These are phyloP conservation scores for Emericellopsis atlantica DNA, from an alignment of 2,329 filamentous ascomycete species.

Conservation along the genomic window DNA sequence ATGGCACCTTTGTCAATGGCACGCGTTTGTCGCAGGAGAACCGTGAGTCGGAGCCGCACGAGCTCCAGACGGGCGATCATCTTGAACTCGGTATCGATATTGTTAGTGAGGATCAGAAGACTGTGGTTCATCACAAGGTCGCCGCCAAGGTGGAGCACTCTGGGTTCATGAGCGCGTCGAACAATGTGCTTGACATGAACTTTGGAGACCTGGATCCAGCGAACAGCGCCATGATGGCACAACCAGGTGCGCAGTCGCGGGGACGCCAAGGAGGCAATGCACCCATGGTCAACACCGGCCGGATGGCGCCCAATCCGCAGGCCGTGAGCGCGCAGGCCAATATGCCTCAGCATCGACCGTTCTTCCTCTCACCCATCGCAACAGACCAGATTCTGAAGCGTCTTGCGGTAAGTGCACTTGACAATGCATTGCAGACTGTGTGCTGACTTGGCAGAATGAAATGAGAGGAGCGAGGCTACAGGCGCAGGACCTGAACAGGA, in stretches of 20 bases:
- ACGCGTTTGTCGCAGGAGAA: constrained; percentile 85
- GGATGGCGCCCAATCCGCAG: constrained; percentile 38
- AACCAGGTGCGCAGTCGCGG: constrained; percentile 56
- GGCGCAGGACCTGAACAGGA: constrained; percentile 71
- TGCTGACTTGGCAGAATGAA: constrained; percentile 48
- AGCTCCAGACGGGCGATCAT: constrained; percentile 81
- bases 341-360: constrained; percentile 64
- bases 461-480: constrained; percentile 84
- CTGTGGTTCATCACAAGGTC: constrained; percentile 96
- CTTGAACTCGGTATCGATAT: constrained; percentile 96
- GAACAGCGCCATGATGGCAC: constrained; percentile 60
- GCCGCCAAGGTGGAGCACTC: constrained; percentile 94
- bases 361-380: constrained; percentile 79
- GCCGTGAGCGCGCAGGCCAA: constrained; percentile 39
- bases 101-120: constrained; percentile 96
- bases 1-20: constrained; percentile 96
- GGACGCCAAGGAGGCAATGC: constrained; percentile 57
- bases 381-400: constrained; percentile 87
- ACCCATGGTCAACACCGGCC: constrained; percentile 48
- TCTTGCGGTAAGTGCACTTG: constrained; percentile 17
- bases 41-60: constrained; percentile 89
- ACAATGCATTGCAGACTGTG: background rate
- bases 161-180: constrained; percentile 63
- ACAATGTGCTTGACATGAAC: constrained; percentile 74
- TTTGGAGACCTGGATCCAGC: constrained; percentile 85